A percentile compares a stretch with the other conserved stretches of the same genome.
Evolutionary conservation across 1,139 yeast species (phyloP).

Genomic region (Geotrichum macrosporum): DNA sequence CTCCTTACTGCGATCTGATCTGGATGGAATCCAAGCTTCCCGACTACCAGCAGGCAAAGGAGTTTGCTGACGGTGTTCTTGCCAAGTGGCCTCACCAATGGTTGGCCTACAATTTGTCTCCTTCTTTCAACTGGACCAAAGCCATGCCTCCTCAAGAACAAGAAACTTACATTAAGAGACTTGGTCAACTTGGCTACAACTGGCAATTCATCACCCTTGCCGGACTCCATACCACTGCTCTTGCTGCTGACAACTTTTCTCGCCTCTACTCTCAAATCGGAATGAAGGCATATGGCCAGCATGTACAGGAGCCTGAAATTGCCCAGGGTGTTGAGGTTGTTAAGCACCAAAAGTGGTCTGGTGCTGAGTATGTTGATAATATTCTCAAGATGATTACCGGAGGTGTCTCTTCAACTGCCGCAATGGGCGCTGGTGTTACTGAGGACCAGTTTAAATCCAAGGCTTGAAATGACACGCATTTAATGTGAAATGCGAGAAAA

Average conservation of each 20-base stretch:
- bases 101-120: slow-evolving; percentile 94
- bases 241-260: slow-evolving; percentile 84
- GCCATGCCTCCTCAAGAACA: slow-evolving; percentile 89
- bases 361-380: slow-evolving; percentile 95
- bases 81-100: slow-evolving; percentile 80
- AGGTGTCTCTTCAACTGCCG: slow-evolving; percentile 93
- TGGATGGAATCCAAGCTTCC: slow-evolving; percentile 99
- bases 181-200: slow-evolving; percentile 85
- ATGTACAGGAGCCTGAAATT: slow-evolving; percentile 84
- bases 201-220: slow-evolving; percentile 99
- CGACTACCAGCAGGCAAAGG: slow-evolving; percentile 88
- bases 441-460: slow-evolving; percentile 81
- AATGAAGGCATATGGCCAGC: slow-evolving; percentile 92
- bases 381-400: slow-evolving; percentile 87
- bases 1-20: slow-evolving; percentile 91
- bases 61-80: slow-evolving; percentile 89
- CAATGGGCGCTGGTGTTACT: slow-evolving; percentile 98
- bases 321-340: slow-evolving; percentile 89
- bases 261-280: slow-evolving; percentile 75
- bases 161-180: slow-evolving; percentile 82
- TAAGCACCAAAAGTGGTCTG: slow-evolving; percentile 98
- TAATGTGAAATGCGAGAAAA: no score
- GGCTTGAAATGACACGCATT: no score
- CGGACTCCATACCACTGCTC: slow-evolving; percentile 93
- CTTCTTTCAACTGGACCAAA: slow-evolving; percentile 96